Evolutionary conservation across 768 basidiomycete species (phyloP), one percentile per base, ranked within the genome.

Genomic region (Asterophora parasitica): DNA sequence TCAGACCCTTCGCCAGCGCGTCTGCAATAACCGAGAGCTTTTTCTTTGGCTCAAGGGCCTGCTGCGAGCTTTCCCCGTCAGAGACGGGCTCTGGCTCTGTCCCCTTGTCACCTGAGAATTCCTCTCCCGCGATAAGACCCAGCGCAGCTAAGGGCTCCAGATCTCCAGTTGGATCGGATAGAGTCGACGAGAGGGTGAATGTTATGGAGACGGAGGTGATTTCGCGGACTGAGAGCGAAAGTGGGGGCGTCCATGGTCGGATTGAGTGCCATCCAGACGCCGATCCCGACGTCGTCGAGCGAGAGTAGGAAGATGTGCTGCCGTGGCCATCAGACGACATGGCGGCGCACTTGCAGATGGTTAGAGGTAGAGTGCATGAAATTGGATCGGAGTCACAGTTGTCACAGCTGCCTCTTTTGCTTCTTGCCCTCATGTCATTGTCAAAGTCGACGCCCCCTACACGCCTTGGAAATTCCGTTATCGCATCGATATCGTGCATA

Each of bases 191-290:
- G 17, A 92, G 74, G 50, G 85, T 75, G 59, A 92, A 90, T 0
- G 88, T 90, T 7, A 79, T 87, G 1, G 89, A 90, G 35, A 91
- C 89, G 0, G 89, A 91, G 17, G 90, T 88, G 42, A 92, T 82
- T 70, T 92, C 89, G 35, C 80, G 76, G 34, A 90, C 84, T 10
- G 76, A 67, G 11, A 92, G 77, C 1, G 79, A 75, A n/a, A 91
- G 70, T 27, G 79, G 81, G 31, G 83, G 82, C 4, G 76, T 72
- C 83, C 86, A 90, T 6, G 88, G 89, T 11, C 87, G 77, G 54
- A 91, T 82, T 9, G 83, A 69, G 49, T 81, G 81, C 88, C 88
- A 91, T 37, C 61, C 60, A 20, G 65, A 53, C n/a, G 3, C 23
- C 23, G 23, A 23, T 23, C 23, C 23, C 6, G n/a, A n/a, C n/a